A percentile compares a stretch with the other conserved stretches of the same genome.
Evolutionary conservation across 805 yeast species (phyloP).

Genomic region (Saccharomycopsis fibuligera): DNA sequence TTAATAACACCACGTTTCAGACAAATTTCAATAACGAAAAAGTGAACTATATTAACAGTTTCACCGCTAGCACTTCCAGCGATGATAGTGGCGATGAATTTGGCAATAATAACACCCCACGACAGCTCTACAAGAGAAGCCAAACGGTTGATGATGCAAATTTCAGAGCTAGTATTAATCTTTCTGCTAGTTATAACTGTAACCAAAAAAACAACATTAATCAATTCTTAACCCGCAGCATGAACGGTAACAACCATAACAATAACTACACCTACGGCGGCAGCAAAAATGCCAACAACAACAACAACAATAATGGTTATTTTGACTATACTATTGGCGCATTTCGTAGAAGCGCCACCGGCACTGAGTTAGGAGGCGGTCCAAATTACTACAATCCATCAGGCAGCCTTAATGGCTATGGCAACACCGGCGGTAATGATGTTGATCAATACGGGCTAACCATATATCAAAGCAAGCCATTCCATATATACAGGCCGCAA

Average conservation of each 20-base stretch:
- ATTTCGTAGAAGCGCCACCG: not conserved
- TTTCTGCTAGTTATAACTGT: not conserved
- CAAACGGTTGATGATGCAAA: not conserved
- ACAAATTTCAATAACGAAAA: constrained; percentile 30
- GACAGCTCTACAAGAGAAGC: not conserved
- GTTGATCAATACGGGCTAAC: constrained; percentile 17
- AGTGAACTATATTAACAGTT: constrained; percentile 17
- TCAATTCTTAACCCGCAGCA: too few relatives aligned
- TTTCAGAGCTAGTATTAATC: constrained; percentile 9
- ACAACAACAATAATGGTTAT: constrained; percentile 5
- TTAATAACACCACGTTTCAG: constrained; percentile 19
- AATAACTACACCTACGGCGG: not conserved
- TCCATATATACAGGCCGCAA: constrained; percentile 20
- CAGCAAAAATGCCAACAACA: not conserved
- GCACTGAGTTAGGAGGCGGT: not conserved
- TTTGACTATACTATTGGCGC: constrained; percentile 17
- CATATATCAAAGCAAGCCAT: constrained; percentile 19
- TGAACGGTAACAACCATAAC: not conserved
- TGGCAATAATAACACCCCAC: not conserved
- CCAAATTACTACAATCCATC: not conserved
- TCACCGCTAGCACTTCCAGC: constrained; percentile 3
- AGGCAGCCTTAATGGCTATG: too few relatives aligned
- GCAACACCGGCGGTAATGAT: too few relatives aligned
- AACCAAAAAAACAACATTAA: constrained; percentile 4
- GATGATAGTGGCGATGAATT: not conserved